Conservation (phyloP, 116 monocot species). For the Cymodocea nodosa region DNA sequence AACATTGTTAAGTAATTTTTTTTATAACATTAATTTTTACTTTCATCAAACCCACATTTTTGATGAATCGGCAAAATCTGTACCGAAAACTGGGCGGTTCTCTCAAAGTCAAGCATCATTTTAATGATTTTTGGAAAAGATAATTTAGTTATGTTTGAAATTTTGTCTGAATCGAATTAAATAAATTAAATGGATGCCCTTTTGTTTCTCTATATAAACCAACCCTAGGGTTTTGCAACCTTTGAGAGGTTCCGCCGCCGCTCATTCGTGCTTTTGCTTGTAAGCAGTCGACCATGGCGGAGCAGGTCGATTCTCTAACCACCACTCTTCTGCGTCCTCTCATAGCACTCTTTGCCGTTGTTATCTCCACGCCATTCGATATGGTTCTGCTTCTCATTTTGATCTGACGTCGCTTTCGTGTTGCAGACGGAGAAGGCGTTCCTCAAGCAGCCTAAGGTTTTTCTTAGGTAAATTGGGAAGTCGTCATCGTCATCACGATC, state of each 20-base stretch:
- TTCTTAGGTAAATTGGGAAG: slow-evolving; percentile 19
- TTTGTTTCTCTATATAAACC: too few relatives aligned
- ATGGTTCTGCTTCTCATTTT: background rate
- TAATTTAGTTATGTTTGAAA: too few relatives aligned
- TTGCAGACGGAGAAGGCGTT: slow-evolving; percentile 49
- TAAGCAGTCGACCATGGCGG: slow-evolving; percentile 22
- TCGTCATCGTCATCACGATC: too few relatives aligned
- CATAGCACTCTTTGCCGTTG: background rate
- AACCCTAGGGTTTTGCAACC: background rate
- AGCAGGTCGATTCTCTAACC: slow-evolving; percentile 21
- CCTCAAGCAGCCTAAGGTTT: slow-evolving; percentile 59
- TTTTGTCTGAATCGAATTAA: too few relatives aligned
- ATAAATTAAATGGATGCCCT: too few relatives aligned
- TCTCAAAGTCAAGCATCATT: too few relatives aligned
- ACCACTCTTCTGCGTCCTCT: background rate
- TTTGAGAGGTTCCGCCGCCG: background rate
- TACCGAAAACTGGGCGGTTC: too few relatives aligned
- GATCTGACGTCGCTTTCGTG: slow-evolving; percentile 1
- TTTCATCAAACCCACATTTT: too few relatives aligned
- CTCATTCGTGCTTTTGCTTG: background rate
- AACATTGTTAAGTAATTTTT: too few relatives aligned
- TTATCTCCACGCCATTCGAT: background rate
- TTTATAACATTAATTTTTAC: too few relatives aligned
- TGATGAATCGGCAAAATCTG: too few relatives aligned
- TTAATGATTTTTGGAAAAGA: too few relatives aligned